Base-by-base conservation (phyloP, 2,329 filamentous ascomycete species). In the Pseudogymnoascus sp. region DNA sequence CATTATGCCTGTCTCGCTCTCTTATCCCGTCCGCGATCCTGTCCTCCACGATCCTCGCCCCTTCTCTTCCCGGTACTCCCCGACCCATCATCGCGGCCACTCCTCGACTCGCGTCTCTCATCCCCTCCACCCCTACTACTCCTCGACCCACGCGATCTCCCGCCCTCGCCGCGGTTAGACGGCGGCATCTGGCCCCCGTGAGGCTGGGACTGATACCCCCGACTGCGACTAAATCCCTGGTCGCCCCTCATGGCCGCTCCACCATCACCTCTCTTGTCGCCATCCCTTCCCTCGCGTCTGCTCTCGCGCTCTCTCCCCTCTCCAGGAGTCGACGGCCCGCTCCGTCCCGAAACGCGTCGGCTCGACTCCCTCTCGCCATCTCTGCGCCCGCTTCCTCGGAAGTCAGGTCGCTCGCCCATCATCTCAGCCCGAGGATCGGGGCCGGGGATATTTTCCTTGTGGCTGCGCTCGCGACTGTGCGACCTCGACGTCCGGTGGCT, bases 131-230 rank as follows among this genome's bases (percentile, higher is more conserved):
- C 46, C 46, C 26, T 31, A 31, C 46, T 53, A 19, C 46, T 53
- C n/a, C 46, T 53, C 26, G 46, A 53, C n/a, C 46, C 46, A 3
- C 46, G 46, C 9, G 46, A 11, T 53, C 46, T 26, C 7, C 46
- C 26, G 26, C 46, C 46, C n/a, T 53, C 46, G 26, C 26, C 26
- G 5, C 46, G 46, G 9, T 5, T 13, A 33, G 46, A 31, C 9
- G 46, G 10, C 17, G 46, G 46, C 35, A 64, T 75, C 42, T 38
- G 61, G 9, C 63, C 70, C 62, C 23, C 73, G 53, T 61, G 71
- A 62, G 77, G 76, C 6, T 79, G 46, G 2, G 46, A 15, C 26
- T 31, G 46, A 79, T 64, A 67, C 67, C 0, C 62, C 78, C 7
- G 79, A 78, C 67, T 74, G 76, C 2, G 26, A 26, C 35, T 59